Evolutionary conservation across 768 basidiomycete species (phyloP).

Genomic region (Leccinellum albellum): DNA sequence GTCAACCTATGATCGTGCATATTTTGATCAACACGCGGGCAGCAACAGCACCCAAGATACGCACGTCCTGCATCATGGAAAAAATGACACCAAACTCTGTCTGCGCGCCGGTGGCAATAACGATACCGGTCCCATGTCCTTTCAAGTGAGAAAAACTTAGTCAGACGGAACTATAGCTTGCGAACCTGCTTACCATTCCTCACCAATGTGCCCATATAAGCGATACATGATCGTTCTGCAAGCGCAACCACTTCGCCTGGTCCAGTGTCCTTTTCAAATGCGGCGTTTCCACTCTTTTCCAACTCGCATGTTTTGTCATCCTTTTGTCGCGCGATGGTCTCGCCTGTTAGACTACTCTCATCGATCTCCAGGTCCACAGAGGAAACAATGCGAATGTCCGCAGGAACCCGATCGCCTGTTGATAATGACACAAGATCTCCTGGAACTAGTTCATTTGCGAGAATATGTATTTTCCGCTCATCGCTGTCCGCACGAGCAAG

Average conservation of each 20-base stretch:
- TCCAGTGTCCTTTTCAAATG: conserved; percentile 31
- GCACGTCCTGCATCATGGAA: conserved; percentile 95
- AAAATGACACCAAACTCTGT: conserved; percentile 97
- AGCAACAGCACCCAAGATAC: conserved; percentile 11
- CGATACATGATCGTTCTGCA: conserved; percentile 83
- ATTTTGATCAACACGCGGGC: background rate
- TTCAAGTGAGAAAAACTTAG: conserved; percentile 1
- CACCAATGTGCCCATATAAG: conserved; percentile 95
- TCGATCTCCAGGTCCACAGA: conserved; percentile 89
- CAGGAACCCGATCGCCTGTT: conserved; percentile 92
- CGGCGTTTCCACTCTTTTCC: conserved; percentile 23
- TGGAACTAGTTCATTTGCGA: conserved; percentile 95
- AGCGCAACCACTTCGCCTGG: conserved; percentile 48
- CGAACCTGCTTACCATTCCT: conserved; percentile 61
- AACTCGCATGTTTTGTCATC: conserved; percentile 50
- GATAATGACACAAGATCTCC: conserved; percentile 88
- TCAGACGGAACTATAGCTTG: background rate
- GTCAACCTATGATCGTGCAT: conserved; percentile 45
- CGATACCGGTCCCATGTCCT: conserved; percentile 83
- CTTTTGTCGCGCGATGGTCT: conserved; percentile 81
- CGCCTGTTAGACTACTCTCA: conserved; percentile 92
- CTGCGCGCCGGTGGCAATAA: conserved; percentile 78
- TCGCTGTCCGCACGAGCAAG: conserved; percentile 17
- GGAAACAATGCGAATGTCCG: conserved; percentile 82
- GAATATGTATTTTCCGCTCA: conserved; percentile 68